Evolutionary conservation across 805 yeast species (phyloP), one percentile per base, ranked within the genome.

Genomic region (Saccharomyces eubayanus): DNA sequence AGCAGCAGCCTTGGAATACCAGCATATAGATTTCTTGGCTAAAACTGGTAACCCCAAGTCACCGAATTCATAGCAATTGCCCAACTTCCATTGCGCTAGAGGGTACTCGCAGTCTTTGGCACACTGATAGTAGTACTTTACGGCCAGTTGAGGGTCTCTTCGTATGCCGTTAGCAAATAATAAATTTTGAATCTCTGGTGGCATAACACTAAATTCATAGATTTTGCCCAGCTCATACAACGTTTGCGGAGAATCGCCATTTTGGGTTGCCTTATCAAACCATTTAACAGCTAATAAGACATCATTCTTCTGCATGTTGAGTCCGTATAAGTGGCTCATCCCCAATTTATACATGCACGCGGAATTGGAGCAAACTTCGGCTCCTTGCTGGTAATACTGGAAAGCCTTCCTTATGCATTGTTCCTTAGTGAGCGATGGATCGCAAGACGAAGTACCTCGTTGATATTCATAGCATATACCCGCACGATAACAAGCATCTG

Each of bases 301-400:
- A 47, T 55, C 52, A 41, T 50, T 28, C 46, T 50, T 41, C 8
- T 66, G 66, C 53, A 71, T 74, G 27, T 72, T 70, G 2, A 77
- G 62, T 2, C 85, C 85, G 16, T 79, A 74, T 16, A 84, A 72
- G 59, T 77, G 74, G 48, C 83, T 74, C 80, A 83, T 78, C 5
- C 90, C 94, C 16, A 86, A 69, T 67, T 85, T 84, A 70, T 84
- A 85, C 87, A 85, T 84, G 24, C 89, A 83, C 12, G 83, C 77
- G 3, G 78, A 51, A 50, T 67, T 80, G 58, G 79, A 81, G 5
- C 85, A 85, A 24, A 77, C 66, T n/a, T 74, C 69, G 2, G 91
- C 88, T 0, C 89, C 87, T 48, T 74, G 72, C 36, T 74, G 72
- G 68, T 82, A 85, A 71, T 78, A 82, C 12, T 71, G 62, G 28